Base-by-base conservation (phyloP, 495 filamentous ascomycete species). In the Neurospora sp. region DNA sequence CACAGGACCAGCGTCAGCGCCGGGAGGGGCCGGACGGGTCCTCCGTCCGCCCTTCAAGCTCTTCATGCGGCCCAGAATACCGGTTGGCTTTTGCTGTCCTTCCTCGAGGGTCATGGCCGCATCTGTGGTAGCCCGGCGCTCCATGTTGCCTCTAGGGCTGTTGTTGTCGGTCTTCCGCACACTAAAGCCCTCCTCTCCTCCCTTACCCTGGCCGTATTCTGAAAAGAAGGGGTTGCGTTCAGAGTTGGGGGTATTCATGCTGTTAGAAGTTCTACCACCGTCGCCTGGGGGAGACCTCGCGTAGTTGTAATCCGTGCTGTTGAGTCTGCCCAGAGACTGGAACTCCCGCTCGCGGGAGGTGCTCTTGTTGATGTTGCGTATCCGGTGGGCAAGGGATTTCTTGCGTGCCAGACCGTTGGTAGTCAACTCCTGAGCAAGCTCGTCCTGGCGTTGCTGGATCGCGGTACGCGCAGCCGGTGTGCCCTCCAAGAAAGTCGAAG, bases 401-500 rank as follows among this genome's bases (percentile, higher is more conserved):
- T 97, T 98, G 42, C 96, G 90, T 74, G 88, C 87, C 28, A 99
- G 82, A 62, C 94, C 94, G 17, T 89, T 90, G 66, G 84, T 84
- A 40, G 78, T 75, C 24, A 80, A 74, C 69, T 83, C 84, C n/a
- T 81, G 81, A 15, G 79, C 78, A n/a, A 89, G 87, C 75, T 94
- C 92, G 72, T 86, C 89, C 72, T 93, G 89, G 72, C 89, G 90
- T 42, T 90, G 91, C 77, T 93, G 90, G 74, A 98, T 94, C 28
- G 93, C 95, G 17, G 90, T 85, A 72, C 90, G 90, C 28, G 94
- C 91, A 17, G 96, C 96, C 6, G 94, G 96, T 3, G 96, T 91
- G 36, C 96, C 96, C 76, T 99, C 96, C 31, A 99, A 82, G 85
- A 98, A 98, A 3, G 96, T 99, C 71, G 93, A 97, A 11, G 94